Evolutionary conservation across 2,329 filamentous ascomycete genomes (phyloP).

Genomic region (Parafenestella ontariensis): DNA sequence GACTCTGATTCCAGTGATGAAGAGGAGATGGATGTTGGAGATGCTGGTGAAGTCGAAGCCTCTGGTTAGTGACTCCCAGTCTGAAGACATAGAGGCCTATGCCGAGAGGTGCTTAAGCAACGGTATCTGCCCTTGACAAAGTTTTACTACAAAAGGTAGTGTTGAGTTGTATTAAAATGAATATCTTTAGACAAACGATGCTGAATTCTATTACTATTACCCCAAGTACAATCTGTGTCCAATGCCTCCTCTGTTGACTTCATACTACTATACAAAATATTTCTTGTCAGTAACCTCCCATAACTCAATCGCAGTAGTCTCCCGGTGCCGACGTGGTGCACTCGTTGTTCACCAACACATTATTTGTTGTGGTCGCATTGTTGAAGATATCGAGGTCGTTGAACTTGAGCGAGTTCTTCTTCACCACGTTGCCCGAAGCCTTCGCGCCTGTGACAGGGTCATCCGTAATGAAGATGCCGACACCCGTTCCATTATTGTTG

Average conservation of each 20-base stretch:
- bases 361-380: not conserved
- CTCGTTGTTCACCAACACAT: not conserved
- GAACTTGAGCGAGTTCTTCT: not conserved
- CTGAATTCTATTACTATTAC: not conserved
- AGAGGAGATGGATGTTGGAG: no score
- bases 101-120: not conserved
- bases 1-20: no score
- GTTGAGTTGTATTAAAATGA: no score
- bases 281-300: not conserved
- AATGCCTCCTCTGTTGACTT: not conserved
- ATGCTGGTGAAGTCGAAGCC: no score
- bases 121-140: not conserved
- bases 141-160: no score
- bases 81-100: not conserved
- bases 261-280: not conserved
- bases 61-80: not conserved
- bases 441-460: slow-evolving; percentile 3
- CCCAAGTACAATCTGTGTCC: not conserved
- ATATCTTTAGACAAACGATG: no score
- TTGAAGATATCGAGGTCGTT: not conserved
- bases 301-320: not conserved
- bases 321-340: not conserved
- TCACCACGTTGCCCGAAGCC: slow-evolving; percentile 3
- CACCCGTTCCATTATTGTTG: not conserved
- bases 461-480: slow-evolving; percentile 6